Evolutionary conservation across 805 yeast genomes (phyloP).

Genomic region (Pichia nanzhaoensis): DNA sequence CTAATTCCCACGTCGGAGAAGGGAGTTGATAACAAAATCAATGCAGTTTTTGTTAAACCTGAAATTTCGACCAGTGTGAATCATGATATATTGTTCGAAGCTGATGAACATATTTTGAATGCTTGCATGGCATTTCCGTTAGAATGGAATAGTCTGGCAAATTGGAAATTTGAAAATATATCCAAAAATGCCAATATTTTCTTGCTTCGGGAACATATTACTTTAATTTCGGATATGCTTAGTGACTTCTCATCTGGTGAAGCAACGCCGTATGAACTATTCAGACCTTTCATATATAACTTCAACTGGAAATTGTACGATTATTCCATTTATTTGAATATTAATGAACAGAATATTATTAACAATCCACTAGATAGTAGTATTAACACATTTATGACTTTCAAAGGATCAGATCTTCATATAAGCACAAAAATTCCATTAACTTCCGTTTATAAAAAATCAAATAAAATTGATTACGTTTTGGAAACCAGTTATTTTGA

Average conservation of each 20-base stretch:
- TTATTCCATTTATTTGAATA: conserved; percentile 63
- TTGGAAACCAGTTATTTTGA: conserved; percentile 54
- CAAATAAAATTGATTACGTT: conserved; percentile 44
- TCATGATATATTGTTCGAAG: conserved; percentile 69
- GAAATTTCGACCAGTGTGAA: conserved; percentile 80
- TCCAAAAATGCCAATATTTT: conserved; percentile 53
- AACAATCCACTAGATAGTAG: conserved; percentile 81
- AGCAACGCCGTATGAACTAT: conserved; percentile 64
- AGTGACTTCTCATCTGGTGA: conserved; percentile 73
- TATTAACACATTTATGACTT: conserved; percentile 69
- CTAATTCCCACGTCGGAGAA: conserved; percentile 41
- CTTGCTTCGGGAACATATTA: conserved; percentile 74
- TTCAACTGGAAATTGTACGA: conserved; percentile 52
- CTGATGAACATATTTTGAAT: conserved; percentile 47
- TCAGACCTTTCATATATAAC: conserved; percentile 62
- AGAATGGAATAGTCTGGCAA: conserved; percentile 73
- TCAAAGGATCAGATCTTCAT: conserved; percentile 55
- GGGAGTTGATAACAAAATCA: conserved; percentile 50
- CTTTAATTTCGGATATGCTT: conserved; percentile 62
- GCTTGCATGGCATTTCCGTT: conserved; percentile 66
- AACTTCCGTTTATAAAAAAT: conserved; percentile 43
- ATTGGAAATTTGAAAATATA: conserved; percentile 55
- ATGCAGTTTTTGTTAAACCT: conserved; percentile 41
- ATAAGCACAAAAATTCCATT: conserved; percentile 52
- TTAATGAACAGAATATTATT: conserved; percentile 82